Base-by-base conservation (phyloP, 2,329 filamentous ascomycete species). In the Fusarium avenaceum region DNA sequence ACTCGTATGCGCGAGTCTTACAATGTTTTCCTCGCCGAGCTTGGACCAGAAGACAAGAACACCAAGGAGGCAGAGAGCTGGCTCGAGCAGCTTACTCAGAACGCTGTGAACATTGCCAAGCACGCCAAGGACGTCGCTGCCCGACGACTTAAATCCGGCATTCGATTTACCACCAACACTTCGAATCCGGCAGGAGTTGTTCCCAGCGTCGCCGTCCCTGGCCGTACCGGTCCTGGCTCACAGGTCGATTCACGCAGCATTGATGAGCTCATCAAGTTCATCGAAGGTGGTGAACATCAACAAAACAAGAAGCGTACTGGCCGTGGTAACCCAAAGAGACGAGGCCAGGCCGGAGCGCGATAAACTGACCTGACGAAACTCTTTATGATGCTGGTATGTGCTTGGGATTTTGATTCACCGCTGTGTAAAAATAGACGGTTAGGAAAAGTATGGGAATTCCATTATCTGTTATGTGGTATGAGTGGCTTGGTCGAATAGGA, bases 1-100 rank as follows among this genome's bases (percentile, higher is more conserved):
- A 89, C 88, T 77, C 91, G 92, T 77, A 99, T 99, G 96, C 92
- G 94, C 63, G 94, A 97, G 79, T 96, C 94, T 45, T 97, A 94
- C 84, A 97, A 92, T 81, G 96, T 97, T 77, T 99, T 99, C 89
- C 88, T 94, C 67, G 83, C 85, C 59, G 89, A 96, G 75, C 90
- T 99, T 7, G 96, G 96, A 28, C 84, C 94, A 3, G 90, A 97
- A 39, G 94, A 98, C 80, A 93, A 94, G 80, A 98, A 99, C 84
- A 99, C 96, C 67, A 97, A 97, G 84, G 96, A 99, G 79, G 95
- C 96, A 4, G 94, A 97, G 83, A 92, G 88, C 76, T 99, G 96
- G 96, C 88, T 98, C 24, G 93, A 97, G 80, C 94, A 97, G 80
- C 87, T 99, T 61, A 98, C 95, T 1, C 92, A 96, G 80, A 97